These are phyloP conservation scores for Coemansia sp. DNA, from an alignment of 192 early-diverging fungal species.

Conservation along the genomic window DNA sequence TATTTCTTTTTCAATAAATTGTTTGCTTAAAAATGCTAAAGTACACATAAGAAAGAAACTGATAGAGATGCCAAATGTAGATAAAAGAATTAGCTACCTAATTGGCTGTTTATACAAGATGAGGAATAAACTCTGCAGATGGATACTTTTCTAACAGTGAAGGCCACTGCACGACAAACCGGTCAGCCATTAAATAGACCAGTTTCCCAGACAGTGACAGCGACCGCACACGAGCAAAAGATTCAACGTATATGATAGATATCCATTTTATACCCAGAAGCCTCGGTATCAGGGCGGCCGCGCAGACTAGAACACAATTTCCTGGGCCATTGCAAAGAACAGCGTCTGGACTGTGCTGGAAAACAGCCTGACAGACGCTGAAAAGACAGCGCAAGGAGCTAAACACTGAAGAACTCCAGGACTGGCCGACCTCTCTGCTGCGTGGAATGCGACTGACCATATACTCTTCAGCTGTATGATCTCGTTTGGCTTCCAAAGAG, in stretches of 20 bases:
- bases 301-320: slow-evolving; percentile 74
- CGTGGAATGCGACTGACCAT: slow-evolving; percentile 64
- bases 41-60: neutral
- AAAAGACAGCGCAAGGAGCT: slow-evolving; percentile 42
- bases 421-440: slow-evolving; percentile 72
- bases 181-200: slow-evolving; percentile 74
- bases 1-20: slow-evolving; percentile 3
- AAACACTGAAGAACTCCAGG: slow-evolving; percentile 59
- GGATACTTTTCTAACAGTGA: slow-evolving; percentile 58
- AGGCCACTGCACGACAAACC: slow-evolving; percentile 93
- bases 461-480: slow-evolving; percentile 27
- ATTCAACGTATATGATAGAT: slow-evolving; percentile 83
- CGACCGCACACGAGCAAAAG: slow-evolving; percentile 80
- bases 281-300: slow-evolving; percentile 62
- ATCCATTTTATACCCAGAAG: slow-evolving; percentile 59
- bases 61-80: neutral
- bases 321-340: slow-evolving; percentile 90
- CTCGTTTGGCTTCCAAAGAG: slow-evolving; percentile 45
- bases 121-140: slow-evolving; percentile 61
- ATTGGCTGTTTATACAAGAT: slow-evolving; percentile 59
- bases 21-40: neutral
- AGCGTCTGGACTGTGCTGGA: slow-evolving; percentile 58
- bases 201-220: slow-evolving; percentile 90
- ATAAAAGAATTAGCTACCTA: no score
- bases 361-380: slow-evolving; percentile 33